Percentiles rank a stretch among this genome's conserved stretches.
These are phyloP conservation scores for Corylus americana DNA, from an alignment of 306 rosid species.

Conservation along the genomic window DNA sequence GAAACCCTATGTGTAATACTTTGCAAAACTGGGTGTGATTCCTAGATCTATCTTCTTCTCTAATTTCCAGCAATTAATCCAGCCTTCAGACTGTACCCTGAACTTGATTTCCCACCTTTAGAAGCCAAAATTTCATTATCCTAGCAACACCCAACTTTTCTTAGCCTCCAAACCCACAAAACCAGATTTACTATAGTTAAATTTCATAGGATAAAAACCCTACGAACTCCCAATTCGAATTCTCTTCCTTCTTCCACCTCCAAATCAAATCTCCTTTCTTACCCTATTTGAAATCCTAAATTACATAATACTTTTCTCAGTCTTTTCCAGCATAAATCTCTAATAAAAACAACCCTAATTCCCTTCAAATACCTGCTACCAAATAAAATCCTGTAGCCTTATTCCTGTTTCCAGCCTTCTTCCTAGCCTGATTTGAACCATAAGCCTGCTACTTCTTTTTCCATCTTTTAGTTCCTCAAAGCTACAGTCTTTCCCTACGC, in stretches of 20 bases:
- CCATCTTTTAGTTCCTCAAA: not conserved
- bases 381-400: not conserved
- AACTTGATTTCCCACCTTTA: not conserved
- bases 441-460: not conserved
- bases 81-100: not conserved
- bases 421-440: not conserved
- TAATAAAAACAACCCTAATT: not conserved
- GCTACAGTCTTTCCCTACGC: not conserved
- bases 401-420: not conserved
- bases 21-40: not conserved
- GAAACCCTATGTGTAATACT: not conserved
- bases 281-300: not conserved
- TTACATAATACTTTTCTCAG: not conserved
- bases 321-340: not conserved
- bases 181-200: not conserved
- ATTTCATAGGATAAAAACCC: not conserved
- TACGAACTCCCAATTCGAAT: not conserved
- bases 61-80: not conserved
- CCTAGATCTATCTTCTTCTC: slow-evolving; percentile 3
- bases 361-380: not conserved
- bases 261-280: not conserved
- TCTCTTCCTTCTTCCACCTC: not conserved
- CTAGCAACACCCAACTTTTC: not conserved
- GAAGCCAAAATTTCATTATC: not conserved
- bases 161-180: not conserved